These are phyloP conservation scores for Puya raimondii DNA, from an alignment of 176 grass and related monocot species.

Conservation along the genomic window DNA sequence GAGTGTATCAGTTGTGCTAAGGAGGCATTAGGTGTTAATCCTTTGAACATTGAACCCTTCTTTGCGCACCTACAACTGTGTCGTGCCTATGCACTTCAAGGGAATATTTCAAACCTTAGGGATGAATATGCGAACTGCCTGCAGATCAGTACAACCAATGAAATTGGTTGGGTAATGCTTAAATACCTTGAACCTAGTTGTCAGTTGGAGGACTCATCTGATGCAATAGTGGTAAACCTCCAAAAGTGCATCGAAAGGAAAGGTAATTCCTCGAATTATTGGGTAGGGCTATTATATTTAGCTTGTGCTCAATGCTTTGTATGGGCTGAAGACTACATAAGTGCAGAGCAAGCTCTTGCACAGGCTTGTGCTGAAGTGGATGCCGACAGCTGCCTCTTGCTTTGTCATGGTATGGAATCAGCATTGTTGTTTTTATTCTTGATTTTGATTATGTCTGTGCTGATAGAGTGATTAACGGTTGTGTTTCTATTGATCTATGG, in stretches of 20 bases:
- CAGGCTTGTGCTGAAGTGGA: conserved; percentile 52
- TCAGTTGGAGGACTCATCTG: conserved; percentile 37
- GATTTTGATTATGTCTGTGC: neutral
- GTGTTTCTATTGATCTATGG: neutral
- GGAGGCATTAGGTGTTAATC: conserved; percentile 37
- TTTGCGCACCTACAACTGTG: conserved; percentile 79
- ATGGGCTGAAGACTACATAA: conserved; percentile 52
- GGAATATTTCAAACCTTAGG: conserved; percentile 47
- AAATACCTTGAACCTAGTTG: conserved; percentile 74
- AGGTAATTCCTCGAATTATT: conserved; percentile 34
- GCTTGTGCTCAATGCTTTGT: conserved; percentile 64
- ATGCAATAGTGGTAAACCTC: conserved; percentile 53
- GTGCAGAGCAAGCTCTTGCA: conserved; percentile 58
- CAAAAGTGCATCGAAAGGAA: conserved; percentile 42
- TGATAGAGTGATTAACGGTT: too few species aligned
- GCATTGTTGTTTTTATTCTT: neutral
- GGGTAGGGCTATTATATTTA: conserved; percentile 63
- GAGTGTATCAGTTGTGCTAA: conserved; percentile 40
- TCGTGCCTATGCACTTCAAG: conserved; percentile 49
- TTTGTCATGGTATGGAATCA: conserved; percentile 52
- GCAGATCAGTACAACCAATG: conserved; percentile 35
- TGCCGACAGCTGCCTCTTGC: conserved; percentile 67
- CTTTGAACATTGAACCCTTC: conserved; percentile 38
- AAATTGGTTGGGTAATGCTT: conserved; percentile 75
- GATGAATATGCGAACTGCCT: conserved; percentile 71